These are phyloP conservation scores for Huntiella savannae DNA, from an alignment of 2,329 filamentous ascomycete genomes.

Conservation along the genomic window DNA sequence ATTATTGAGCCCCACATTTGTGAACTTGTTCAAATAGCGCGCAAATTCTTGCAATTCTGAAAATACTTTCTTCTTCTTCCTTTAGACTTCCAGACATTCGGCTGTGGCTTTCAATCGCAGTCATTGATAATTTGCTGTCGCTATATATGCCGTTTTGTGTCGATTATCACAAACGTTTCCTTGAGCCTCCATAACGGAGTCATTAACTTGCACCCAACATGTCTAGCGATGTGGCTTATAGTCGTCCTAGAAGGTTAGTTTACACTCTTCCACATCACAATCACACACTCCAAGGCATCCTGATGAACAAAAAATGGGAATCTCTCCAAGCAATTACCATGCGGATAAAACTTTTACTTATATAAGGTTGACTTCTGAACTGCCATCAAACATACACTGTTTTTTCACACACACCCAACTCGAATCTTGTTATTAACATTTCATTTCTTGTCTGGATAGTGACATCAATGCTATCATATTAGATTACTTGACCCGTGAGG, in stretches of 20 bases:
- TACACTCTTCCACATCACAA: not conserved
- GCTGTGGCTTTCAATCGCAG: too few relatives aligned
- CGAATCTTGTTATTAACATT: not conserved
- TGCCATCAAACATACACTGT: constrained; percentile 1
- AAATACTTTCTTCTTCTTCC: not conserved
- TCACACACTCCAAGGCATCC: constrained; percentile 7
- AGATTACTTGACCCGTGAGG: constrained; percentile 91
- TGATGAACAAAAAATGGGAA: constrained; percentile 98
- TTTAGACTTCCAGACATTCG: not conserved
- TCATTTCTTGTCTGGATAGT: constrained; percentile 27
- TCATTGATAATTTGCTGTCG: too few relatives aligned
- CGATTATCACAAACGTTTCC: too few relatives aligned
- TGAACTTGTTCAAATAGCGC: too few relatives aligned
- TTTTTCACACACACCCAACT: not conserved
- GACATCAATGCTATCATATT: constrained; percentile 91
- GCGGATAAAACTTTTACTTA: constrained; percentile 52
- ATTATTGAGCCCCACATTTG: too few relatives aligned
- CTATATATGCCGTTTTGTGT: too few relatives aligned
- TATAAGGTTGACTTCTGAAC: constrained; percentile 50
- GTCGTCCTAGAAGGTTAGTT: constrained; percentile 72
- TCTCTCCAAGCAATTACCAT: constrained; percentile 91
- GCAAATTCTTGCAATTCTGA: too few relatives aligned
- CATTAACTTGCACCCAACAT: too few relatives aligned
- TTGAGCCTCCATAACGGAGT: too few relatives aligned
- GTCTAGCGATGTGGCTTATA: constrained; percentile 34